Evolutionary conservation across 257 asterid genomes (phyloP).

Genomic region (Ophiorrhiza pumila): DNA sequence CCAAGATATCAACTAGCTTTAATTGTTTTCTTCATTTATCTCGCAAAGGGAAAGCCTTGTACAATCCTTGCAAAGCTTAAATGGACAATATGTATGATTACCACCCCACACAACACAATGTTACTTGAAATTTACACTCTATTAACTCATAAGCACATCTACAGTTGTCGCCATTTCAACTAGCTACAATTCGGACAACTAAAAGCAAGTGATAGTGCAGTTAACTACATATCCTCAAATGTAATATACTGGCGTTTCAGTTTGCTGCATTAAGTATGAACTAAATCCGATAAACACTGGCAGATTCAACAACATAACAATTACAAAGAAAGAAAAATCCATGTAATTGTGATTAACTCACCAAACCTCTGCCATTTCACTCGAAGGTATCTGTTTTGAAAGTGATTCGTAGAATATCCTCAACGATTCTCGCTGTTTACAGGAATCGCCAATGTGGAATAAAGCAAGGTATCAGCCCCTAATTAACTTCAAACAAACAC

Average conservation of each 20-base stretch:
- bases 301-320: background rate
- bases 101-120: background rate
- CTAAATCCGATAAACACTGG: background rate
- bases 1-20: background rate
- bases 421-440: constrained; percentile 77
- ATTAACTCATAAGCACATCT: background rate
- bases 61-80: background rate
- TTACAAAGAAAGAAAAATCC: background rate
- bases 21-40: background rate
- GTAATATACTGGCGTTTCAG: background rate
- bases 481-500: constrained; percentile 8
- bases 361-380: constrained; percentile 98
- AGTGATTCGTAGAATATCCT: constrained; percentile 84
- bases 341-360: constrained; percentile 30
- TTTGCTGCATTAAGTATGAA: background rate
- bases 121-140: background rate
- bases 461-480: constrained; percentile 10
- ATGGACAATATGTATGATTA: background rate
- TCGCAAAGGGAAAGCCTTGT: background rate
- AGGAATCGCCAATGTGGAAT: constrained; percentile 15
- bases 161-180: background rate
- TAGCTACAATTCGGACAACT: background rate
- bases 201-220: background rate
- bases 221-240: background rate
- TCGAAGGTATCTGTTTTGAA: constrained; percentile 82